These are phyloP conservation scores for Amphicarpaea edgeworthii DNA, from an alignment of 306 rosid species.

Conservation along the genomic window DNA sequence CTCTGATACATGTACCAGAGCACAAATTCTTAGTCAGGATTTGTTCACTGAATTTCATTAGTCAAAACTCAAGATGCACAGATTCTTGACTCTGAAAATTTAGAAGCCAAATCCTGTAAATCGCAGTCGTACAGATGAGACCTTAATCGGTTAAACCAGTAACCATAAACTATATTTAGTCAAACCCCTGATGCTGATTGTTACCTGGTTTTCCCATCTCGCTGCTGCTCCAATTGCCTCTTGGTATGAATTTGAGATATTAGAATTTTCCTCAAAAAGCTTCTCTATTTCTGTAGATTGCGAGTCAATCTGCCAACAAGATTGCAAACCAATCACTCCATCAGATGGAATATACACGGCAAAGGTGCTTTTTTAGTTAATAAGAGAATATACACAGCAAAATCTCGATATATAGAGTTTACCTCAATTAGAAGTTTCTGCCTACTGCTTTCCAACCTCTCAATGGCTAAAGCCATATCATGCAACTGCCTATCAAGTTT, in stretches of 20 bases:
- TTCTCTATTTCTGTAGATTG: constrained; percentile 90
- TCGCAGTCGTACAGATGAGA: constrained; percentile 20
- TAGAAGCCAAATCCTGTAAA: constrained; percentile 16
- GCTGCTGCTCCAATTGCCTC: constrained; percentile 62
- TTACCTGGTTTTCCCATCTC: constrained; percentile 93
- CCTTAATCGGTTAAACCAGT: constrained; percentile 6
- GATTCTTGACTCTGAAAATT: too few relatives aligned
- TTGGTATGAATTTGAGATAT: constrained; percentile 70
- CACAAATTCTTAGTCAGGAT: too few relatives aligned
- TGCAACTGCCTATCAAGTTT: constrained; percentile 90
- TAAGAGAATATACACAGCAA: constrained; percentile 29
- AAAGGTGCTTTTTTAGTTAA: not conserved
- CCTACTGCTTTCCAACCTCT: constrained; percentile 92
- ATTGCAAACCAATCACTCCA: constrained; percentile 41
- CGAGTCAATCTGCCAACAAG: constrained; percentile 78
- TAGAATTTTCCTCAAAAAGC: constrained; percentile 92
- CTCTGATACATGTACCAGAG: too few relatives aligned
- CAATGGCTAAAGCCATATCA: constrained; percentile 92
- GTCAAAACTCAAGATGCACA: too few relatives aligned
- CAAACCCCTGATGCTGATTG: constrained; percentile 3
- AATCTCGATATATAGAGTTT: constrained; percentile 19
- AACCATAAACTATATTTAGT: constrained; percentile 37
- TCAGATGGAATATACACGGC: constrained; percentile 40
- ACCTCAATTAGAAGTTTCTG: constrained; percentile 94
- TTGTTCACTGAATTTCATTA: too few relatives aligned